Conservation (phyloP, 1,139 yeast genomes). For the Zygosaccharomyces pseudobailii region DNA sequence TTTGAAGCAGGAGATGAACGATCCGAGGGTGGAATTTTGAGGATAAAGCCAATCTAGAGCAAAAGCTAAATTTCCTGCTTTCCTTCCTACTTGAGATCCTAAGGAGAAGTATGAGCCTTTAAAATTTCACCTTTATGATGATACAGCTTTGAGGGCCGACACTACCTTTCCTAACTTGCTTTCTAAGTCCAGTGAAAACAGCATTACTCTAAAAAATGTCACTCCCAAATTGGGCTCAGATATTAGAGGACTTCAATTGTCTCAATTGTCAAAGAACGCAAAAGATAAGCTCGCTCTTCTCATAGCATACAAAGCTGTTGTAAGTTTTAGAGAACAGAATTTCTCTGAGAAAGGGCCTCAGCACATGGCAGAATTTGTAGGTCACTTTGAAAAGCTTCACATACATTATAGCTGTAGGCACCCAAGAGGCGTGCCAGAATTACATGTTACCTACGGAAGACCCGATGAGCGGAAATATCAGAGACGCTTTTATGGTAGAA, state of each 20-base stretch:
- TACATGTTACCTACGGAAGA: conserved; percentile 58
- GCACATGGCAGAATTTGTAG: conserved; percentile 51
- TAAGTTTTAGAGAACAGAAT: conserved; percentile 48
- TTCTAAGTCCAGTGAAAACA: conserved; percentile 5
- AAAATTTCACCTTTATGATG: conserved; percentile 25
- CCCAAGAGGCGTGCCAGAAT: conserved; percentile 53
- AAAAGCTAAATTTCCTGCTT: conserved; percentile 35
- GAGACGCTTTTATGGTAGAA: conserved; percentile 37
- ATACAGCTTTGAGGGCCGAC: conserved; percentile 28
- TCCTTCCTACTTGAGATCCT: conserved; percentile 46
- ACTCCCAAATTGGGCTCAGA: conserved; percentile 43
- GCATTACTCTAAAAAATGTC: conserved; percentile 9
- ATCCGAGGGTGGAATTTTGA: conserved; percentile 15
- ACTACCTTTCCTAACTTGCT: conserved; percentile 23
- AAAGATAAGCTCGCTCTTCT: conserved; percentile 50
- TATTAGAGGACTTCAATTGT: conserved; percentile 49
- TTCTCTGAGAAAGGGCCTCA: conserved; percentile 54
- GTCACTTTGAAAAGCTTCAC: conserved; percentile 64
- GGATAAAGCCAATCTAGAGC: conserved; percentile 25
- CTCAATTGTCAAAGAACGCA: conserved; percentile 46
- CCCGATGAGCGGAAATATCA: conserved; percentile 39
- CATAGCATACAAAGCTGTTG: conserved; percentile 48
- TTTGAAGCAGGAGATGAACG: conserved; percentile 19
- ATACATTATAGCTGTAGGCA: conserved; percentile 72
- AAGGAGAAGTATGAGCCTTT: conserved; percentile 40